A percentile compares a stretch with the other conserved stretches of the same genome.
Conservation (phyloP, 2,329 filamentous ascomycete species). For the Fusarium pseudocircinatum region DNA sequence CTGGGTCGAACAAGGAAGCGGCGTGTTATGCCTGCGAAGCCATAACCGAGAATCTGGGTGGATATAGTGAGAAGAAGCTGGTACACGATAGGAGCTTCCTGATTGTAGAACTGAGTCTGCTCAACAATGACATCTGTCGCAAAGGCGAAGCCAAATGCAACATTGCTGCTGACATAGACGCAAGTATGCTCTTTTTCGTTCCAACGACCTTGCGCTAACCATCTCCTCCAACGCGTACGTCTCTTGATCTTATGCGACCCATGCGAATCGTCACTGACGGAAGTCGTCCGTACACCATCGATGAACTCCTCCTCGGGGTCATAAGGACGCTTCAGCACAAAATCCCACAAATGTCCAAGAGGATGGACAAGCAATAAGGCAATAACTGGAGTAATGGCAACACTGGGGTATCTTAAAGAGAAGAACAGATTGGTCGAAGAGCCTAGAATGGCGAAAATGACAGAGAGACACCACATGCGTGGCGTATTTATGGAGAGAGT, state of each 20-base stretch:
- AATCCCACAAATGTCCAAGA: constrained; percentile 82
- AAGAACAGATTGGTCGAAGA: constrained; percentile 90
- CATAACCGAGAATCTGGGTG: constrained; percentile 86
- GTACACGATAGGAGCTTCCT: constrained; percentile 79
- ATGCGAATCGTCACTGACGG: constrained; percentile 30
- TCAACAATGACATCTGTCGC: constrained; percentile 91
- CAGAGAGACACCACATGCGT: constrained; percentile 86
- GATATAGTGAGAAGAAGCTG: constrained; percentile 86
- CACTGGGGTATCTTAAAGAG: constrained; percentile 88
- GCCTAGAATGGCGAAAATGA: constrained; percentile 81
- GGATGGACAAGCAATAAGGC: constrained; percentile 86
- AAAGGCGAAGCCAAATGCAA: constrained; percentile 89
- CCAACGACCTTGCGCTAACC: constrained; percentile 83
- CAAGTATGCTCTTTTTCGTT: constrained; percentile 91
- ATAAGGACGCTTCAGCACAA: constrained; percentile 70
- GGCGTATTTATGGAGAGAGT: constrained; percentile 86
- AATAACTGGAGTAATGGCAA: constrained; percentile 89
- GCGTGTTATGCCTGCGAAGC: constrained; percentile 83
- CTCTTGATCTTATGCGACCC: constrained; percentile 38
- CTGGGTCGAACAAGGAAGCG: constrained; percentile 85
- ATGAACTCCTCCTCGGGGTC: constrained; percentile 60
- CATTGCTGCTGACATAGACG: constrained; percentile 89
- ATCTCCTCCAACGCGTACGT: constrained; percentile 66
- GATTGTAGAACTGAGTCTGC: constrained; percentile 88
- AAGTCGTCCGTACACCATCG: constrained; percentile 55